Conservation (phyloP, 139 green algal species). For the Chlorella sp. region DNA sequence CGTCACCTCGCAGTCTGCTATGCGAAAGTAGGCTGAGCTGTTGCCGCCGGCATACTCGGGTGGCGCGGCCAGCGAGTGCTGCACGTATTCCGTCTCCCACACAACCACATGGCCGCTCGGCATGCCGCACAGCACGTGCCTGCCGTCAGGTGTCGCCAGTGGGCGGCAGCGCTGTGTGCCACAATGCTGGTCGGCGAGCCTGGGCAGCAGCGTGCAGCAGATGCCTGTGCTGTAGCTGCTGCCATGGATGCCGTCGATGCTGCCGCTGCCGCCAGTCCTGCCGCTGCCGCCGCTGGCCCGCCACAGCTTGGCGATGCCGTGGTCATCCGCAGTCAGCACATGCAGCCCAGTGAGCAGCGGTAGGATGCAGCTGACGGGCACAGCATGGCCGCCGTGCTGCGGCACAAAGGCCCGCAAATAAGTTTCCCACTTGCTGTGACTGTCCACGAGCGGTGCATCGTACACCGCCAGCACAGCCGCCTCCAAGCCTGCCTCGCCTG, state of each 20-base stretch:
- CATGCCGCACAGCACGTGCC: not conserved
- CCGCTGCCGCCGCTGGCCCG: not conserved
- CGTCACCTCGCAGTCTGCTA: not conserved
- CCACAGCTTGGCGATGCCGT: slow-evolving; percentile 20
- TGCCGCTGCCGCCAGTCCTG: too few species aligned
- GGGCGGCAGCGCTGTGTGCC: not conserved
- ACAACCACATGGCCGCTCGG: not conserved
- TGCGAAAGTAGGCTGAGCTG: not conserved
- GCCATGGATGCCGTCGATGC: too few species aligned
- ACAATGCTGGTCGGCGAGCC: not conserved
- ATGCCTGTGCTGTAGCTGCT: not conserved
- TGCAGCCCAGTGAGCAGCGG: not conserved
- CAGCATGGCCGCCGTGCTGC: not conserved
- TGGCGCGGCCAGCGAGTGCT: not conserved
- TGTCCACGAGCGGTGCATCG: not conserved
- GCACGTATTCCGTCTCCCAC: not conserved
- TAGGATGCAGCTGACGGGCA: not conserved
- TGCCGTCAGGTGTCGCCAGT: not conserved
- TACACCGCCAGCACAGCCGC: not conserved
- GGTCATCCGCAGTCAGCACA: not conserved
- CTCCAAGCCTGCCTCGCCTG: not conserved
- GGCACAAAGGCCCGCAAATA: not conserved
- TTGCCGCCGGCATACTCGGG: not conserved
- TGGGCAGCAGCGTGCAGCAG: slow-evolving; percentile 15
- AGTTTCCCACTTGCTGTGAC: not conserved